Percentiles rank a stretch among this genome's conserved stretches.
phyloP scores from a whole-genome alignment of 176 grass and related monocot species.

The Guadua angustifolia region DNA sequence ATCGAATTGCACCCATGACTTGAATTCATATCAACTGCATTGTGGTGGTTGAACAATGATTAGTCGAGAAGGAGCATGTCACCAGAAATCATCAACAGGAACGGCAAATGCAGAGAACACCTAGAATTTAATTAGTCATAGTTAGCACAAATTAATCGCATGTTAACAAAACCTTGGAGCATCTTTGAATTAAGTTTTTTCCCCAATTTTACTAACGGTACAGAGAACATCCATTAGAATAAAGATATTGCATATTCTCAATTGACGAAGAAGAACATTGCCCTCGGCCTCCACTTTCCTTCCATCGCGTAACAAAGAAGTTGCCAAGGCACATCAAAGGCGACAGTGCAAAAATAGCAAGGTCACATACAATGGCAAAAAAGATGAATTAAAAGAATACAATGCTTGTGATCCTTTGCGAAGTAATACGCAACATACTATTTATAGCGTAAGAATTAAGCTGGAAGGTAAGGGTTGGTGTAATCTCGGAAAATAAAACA shows the following conservation, averaged over 20 bases:
- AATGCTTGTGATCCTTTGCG: slow-evolving; percentile 1
- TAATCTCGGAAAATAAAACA: slow-evolving; percentile 73
- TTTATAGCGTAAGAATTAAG: slow-evolving; percentile 87
- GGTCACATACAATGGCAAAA: slow-evolving; percentile 37
- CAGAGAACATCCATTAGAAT: slow-evolving; percentile 90
- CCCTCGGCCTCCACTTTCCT: slow-evolving; percentile 80
- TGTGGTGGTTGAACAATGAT: too few relatives aligned
- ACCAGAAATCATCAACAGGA: too few relatives aligned
- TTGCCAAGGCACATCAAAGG: slow-evolving; percentile 52
- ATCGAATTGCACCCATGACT: too few relatives aligned
- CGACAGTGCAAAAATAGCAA: slow-evolving; percentile 12
- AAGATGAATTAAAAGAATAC: slow-evolving; percentile 22
- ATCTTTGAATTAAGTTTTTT: background rate
- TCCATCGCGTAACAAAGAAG: slow-evolving; percentile 71
- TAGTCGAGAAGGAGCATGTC: too few relatives aligned
- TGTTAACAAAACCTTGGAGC: background rate
- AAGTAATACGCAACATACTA: slow-evolving; percentile 63
- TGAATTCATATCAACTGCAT: too few relatives aligned
- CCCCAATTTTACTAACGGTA: slow-evolving; percentile 61
- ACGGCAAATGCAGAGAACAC: slow-evolving; percentile 93
- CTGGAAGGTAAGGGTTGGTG: slow-evolving; percentile 93
- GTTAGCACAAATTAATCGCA: background rate
- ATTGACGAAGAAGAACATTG: slow-evolving; percentile 92
- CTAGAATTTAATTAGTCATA: slow-evolving; percentile 57
- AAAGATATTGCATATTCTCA: slow-evolving; percentile 93